Evolutionary conservation across 305 asterid species (phyloP).

Genomic region (Plantago rigida): DNA sequence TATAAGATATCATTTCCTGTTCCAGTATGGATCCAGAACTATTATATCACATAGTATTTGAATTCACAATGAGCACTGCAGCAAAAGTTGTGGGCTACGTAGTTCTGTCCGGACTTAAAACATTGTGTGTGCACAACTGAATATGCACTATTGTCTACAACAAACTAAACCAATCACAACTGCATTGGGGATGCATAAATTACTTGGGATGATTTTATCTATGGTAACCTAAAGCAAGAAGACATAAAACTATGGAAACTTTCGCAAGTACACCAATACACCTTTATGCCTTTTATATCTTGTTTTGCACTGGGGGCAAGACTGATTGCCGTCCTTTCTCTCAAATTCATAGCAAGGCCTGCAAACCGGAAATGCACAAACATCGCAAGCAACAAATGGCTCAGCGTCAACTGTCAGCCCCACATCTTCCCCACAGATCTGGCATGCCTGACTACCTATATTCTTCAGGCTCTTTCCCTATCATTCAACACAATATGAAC

Average conservation of each 20-base stretch:
- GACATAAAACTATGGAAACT: constrained; percentile 3
- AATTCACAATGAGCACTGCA: constrained; percentile 11
- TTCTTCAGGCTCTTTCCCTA: constrained; percentile 72
- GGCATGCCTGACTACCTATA: constrained; percentile 71
- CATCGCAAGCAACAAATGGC: constrained; percentile 82
- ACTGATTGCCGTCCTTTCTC: constrained; percentile 92
- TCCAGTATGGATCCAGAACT: constrained; percentile 13
- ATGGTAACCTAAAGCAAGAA: constrained; percentile 1
- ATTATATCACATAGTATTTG: neutral
- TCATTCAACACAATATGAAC: constrained; percentile 14
- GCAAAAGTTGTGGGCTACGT: neutral
- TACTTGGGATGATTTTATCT: constrained; percentile 2
- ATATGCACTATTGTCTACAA: neutral
- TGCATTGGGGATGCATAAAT: neutral
- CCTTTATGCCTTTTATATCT: constrained; percentile 93
- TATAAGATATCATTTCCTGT: constrained; percentile 12
- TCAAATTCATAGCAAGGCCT: constrained; percentile 97
- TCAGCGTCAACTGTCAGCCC: constrained; percentile 66
- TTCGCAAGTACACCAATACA: constrained; percentile 11
- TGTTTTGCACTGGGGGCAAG: constrained; percentile 98
- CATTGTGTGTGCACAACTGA: neutral
- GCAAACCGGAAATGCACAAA: constrained; percentile 94
- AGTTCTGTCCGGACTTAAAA: too few relatives aligned
- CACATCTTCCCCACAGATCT: constrained; percentile 90
- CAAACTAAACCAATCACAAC: neutral